Percentiles rank a stretch among this genome's conserved stretches.
Conservation (phyloP, 805 yeast species). For the Candida golubevii region DNA sequence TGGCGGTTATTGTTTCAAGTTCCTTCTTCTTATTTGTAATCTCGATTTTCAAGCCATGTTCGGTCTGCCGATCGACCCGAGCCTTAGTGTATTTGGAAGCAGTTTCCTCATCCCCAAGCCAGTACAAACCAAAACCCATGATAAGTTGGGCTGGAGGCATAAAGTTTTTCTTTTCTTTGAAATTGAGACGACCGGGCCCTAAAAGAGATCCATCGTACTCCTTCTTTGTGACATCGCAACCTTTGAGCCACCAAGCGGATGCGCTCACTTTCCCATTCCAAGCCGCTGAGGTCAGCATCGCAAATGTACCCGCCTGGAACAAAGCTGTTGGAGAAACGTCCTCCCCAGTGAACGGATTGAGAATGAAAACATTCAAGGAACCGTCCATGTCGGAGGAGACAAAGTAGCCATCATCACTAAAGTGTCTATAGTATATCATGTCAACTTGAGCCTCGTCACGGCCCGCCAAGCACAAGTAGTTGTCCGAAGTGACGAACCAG, state of each 20-base stretch:
- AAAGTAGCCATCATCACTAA: conserved; percentile 66
- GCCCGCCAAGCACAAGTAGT: conserved; percentile 82
- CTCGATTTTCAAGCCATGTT: conserved; percentile 35
- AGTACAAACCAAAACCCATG: conserved; percentile 84
- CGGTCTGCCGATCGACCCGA: conserved; percentile 30
- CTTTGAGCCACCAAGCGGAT: conserved; percentile 83
- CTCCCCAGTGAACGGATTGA: conserved; percentile 69
- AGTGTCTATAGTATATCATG: conserved; percentile 72
- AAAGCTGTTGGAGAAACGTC: conserved; percentile 81
- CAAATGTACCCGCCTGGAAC: conserved; percentile 82
- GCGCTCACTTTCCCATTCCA: conserved; percentile 85
- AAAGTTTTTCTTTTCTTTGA: conserved; percentile 50
- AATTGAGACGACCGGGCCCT: conserved; percentile 57
- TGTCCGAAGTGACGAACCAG: conserved; percentile 93
- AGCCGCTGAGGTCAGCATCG: conserved; percentile 77
- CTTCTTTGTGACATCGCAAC: conserved; percentile 62
- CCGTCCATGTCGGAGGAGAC: conserved; percentile 74
- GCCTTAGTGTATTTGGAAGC: conserved; percentile 28
- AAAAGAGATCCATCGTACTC: conserved; percentile 58
- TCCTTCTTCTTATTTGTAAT: conserved; percentile 36
- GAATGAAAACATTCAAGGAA: conserved; percentile 71
- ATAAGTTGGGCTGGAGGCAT: conserved; percentile 80
- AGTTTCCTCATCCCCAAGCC: conserved; percentile 62
- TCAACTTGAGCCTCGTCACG: conserved; percentile 78
- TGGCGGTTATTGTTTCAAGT: conserved; percentile 22